A percentile compares a stretch with the other conserved stretches of the same genome.
Evolutionary conservation across 2,329 filamentous ascomycete species (phyloP).

Genomic region (Aspergillus ruber): DNA sequence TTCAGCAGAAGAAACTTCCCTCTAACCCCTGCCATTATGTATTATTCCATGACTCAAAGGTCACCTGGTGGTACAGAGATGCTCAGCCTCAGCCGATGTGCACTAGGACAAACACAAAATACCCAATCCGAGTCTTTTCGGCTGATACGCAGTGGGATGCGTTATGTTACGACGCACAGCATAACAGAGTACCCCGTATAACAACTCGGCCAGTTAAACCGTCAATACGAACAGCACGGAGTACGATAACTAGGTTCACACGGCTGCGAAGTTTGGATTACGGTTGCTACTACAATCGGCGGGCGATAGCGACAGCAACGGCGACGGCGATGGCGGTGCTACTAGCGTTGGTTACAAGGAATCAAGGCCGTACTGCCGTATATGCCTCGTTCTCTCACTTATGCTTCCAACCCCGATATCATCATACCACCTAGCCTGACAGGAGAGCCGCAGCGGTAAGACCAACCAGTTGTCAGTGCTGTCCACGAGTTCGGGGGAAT

Average conservation of each 20-base stretch:
- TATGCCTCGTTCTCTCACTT: no score
- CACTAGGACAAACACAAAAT: slow-evolving; percentile 1
- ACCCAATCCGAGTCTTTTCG: slow-evolving; percentile 3
- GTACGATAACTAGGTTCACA: no score
- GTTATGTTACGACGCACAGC: not conserved
- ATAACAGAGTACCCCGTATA: not conserved
- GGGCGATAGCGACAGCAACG: no score
- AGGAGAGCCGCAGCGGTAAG: not conserved
- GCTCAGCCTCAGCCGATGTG: slow-evolving; percentile 1
- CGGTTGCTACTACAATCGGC: no score
- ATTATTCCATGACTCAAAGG: not conserved
- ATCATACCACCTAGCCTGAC: not conserved
- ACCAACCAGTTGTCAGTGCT: not conserved
- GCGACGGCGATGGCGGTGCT: not conserved
- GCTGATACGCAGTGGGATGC: not conserved
- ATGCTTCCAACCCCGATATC: not conserved
- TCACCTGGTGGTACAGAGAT: not conserved
- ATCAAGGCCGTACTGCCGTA: no score
- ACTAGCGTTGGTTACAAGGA: not conserved
- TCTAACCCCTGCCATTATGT: not conserved
- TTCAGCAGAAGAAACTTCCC: not conserved
- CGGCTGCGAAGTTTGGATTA: no score
- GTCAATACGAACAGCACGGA: no score
- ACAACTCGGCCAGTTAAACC: not conserved
- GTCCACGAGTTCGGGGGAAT: not conserved